Conservation (phyloP, 176 grass and related monocot genomes). For the Canna indica region DNA sequence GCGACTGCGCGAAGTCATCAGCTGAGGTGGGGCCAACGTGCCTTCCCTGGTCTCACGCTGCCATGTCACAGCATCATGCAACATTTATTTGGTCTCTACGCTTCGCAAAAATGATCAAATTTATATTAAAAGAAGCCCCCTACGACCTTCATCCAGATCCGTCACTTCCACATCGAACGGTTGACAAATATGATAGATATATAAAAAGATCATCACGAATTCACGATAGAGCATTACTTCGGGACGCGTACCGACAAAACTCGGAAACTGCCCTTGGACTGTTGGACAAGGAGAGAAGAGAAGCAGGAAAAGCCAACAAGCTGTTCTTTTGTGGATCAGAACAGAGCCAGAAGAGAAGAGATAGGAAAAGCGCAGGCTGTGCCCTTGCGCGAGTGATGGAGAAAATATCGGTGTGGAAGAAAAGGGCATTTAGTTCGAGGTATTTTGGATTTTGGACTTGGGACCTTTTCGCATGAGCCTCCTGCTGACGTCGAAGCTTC, state of each 20-base stretch:
- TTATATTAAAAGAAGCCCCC: neutral
- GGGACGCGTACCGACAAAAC: neutral
- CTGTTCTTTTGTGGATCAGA: neutral
- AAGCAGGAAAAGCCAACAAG: neutral
- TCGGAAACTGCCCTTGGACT: neutral
- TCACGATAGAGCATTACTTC: neutral
- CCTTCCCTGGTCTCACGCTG: neutral
- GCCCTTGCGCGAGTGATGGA: neutral
- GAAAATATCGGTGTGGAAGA: neutral
- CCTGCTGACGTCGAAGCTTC: neutral
- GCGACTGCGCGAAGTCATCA: no score
- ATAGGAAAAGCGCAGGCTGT: neutral
- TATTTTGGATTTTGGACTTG: neutral
- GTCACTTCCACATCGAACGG: neutral
- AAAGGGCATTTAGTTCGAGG: neutral
- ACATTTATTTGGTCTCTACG: neutral
- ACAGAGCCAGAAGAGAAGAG: neutral
- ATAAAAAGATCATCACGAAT: no score
- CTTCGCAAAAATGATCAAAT: neutral
- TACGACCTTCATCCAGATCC: neutral
- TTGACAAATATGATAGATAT: no score
- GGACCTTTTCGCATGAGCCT: neutral
- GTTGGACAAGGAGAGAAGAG: neutral
- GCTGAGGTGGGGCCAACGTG: neutral
- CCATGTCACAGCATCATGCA: neutral